These are phyloP conservation scores for Serendipita sp. DNA, from an alignment of 768 basidiomycete species.

Conservation along the genomic window DNA sequence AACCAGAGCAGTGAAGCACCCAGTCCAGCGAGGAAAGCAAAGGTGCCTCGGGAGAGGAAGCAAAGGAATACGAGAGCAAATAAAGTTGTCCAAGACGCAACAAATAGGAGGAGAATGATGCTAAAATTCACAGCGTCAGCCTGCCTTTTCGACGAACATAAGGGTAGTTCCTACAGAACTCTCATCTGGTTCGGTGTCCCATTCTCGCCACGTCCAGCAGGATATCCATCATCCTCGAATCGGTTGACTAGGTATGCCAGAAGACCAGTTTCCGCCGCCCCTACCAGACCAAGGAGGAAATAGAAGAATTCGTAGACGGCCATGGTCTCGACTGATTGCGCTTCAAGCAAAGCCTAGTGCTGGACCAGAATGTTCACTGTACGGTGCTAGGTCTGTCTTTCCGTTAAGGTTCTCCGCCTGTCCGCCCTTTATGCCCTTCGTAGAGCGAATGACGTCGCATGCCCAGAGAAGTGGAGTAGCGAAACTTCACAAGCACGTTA, in stretches of 20 bases:
- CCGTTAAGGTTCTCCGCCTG: too few relatives aligned
- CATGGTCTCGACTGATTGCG: neutral
- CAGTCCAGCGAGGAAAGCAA: slow-evolving; percentile 7
- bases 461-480: too few relatives aligned
- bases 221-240: slow-evolving; percentile 9
- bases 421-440: too few relatives aligned
- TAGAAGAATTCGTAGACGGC: slow-evolving; percentile 5
- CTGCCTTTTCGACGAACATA: neutral
- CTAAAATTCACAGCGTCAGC: neutral
- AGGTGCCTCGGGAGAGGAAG: neutral
- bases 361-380: too few relatives aligned
- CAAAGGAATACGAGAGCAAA: neutral
- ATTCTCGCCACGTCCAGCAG: slow-evolving; percentile 6
- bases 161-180: slow-evolving; percentile 5
- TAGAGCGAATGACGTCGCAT: too few relatives aligned
- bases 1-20: slow-evolving; percentile 7
- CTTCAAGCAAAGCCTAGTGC: too few relatives aligned
- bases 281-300: slow-evolving; percentile 9
- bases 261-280: slow-evolving; percentile 9
- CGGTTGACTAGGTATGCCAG: slow-evolving; percentile 8
- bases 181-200: slow-evolving; percentile 4
- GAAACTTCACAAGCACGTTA: too few relatives aligned
- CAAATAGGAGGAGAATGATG: slow-evolving; percentile 5
- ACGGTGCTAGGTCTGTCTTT: too few relatives aligned
- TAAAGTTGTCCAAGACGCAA: slow-evolving; percentile 5